Base-by-base conservation (phyloP, 2,329 filamentous ascomycete genomes). In the Epichloe baconii region DNA sequence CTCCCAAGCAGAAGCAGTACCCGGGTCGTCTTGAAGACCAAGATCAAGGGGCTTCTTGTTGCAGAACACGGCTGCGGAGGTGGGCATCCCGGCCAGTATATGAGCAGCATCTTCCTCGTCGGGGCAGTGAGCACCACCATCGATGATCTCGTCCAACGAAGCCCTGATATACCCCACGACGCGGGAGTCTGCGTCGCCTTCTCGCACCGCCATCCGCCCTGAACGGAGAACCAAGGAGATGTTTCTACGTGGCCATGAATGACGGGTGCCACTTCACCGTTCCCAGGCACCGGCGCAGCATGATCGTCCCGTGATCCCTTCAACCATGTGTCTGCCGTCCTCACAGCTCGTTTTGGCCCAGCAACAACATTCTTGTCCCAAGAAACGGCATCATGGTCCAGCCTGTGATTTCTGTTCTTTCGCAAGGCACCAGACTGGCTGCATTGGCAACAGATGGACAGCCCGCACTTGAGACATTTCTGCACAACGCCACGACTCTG, bases 371-470 rank as follows among this genome's bases (percentile, higher is more conserved):
- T 19, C 17, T 34, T 37, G 17, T 55, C 50, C 60, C 60, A 62
- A 43, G 44, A 44, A 15, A 57, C 55, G 17, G 42, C 37, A 8
- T 50, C 47, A 5, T 55, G 51, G 38, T 58, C 56, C n/a, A 63
- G 53, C 4, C 31, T 10, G 48, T 63, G 61, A 2, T 55, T 53
- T 15, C 35, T 41, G 41, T 60, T 56, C 8, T 17, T 51, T n/a
- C 44, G 23, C 11, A 62, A 47, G 21, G 51, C 50, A 35, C 48
- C 56, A 5, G 35, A 17, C 4, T 50, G 35, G 40, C 58, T 56
- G 51, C 60, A 63, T 1, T 44, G 46, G 5, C 26, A 45, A 48
- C 61, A 63, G n/a, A 62, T 54, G 11, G 56, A 57, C 10, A 62
- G 47, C 34, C 56, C 56, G 54, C 60, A 62, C 17, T 53, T 42